Conservation (phyloP, 305 asterid species). For the Andrographis paniculata region DNA sequence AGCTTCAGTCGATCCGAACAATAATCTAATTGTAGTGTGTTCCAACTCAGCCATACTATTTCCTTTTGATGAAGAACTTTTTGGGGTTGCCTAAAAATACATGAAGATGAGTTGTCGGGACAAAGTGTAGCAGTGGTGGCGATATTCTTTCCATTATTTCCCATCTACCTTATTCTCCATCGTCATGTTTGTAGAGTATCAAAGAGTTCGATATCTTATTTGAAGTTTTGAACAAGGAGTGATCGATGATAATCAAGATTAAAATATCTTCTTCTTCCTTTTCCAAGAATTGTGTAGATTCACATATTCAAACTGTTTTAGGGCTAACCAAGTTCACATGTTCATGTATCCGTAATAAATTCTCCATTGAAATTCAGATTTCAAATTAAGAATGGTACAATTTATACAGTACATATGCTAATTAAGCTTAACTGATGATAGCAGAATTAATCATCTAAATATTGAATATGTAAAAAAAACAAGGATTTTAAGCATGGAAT, state of each 20-base stretch:
- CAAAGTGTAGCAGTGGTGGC: background rate
- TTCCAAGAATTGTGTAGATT: background rate
- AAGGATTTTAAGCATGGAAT: slow-evolving; percentile 49
- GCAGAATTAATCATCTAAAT: background rate
- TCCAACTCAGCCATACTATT: background rate
- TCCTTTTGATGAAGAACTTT: slow-evolving; percentile 12
- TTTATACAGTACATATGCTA: too few relatives aligned
- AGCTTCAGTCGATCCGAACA: slow-evolving; percentile 4
- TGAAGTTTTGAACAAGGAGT: background rate
- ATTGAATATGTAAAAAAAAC: background rate
- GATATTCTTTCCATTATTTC: slow-evolving; percentile 12
- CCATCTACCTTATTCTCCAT: slow-evolving; percentile 11
- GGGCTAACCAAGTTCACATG: background rate
- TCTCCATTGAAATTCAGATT: background rate
- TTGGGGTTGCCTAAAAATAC: slow-evolving; percentile 5
- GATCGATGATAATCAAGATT: slow-evolving; percentile 8
- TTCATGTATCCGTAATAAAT: background rate
- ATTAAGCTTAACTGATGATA: too few relatives aligned
- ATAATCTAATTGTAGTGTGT: background rate
- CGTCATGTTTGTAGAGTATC: slow-evolving; percentile 10
- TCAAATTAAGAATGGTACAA: too few relatives aligned
- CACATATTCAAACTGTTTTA: background rate
- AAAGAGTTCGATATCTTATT: slow-evolving; percentile 16
- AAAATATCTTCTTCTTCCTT: background rate
- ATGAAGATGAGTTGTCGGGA: background rate